Evolutionary conservation across 306 rosid species (phyloP), one percentile per base, ranked within the genome.

Genomic region (Rosa rugosa): DNA sequence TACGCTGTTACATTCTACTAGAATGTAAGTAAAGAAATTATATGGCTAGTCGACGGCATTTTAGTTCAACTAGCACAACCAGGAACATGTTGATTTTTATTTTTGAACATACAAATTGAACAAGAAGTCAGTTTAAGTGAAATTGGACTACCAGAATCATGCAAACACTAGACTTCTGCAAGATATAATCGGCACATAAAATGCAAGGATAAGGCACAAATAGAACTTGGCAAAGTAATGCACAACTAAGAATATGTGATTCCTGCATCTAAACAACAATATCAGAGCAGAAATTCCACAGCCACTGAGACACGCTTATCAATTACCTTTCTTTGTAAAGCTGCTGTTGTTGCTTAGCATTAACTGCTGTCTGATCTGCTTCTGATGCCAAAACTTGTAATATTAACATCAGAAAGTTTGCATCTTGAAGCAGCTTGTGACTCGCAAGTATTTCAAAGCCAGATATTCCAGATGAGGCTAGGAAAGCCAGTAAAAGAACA

Each of bases 401-500:
- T 81, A 91, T 92, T 86, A 89, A 75, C 86, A 86, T 67, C 4
- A 94, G 91, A 83, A 91, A 91, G 85, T 81, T 88, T 82, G 83
- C 83, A 53, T 80, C 88, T 76, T 66, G 71, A 79, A 82, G 53
- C 22, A 91, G 88, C 83, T 79, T 87, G 81, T 80, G 87, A 78
- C 79, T 78, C 56, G 82, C 82, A 62, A 92, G 78, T 75, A 91
- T 91, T 75, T 94, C 97, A 74, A 92, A 92, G 62, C 99, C 97
- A 73, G 84, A 82, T 77, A 85, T 85, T 77, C 97, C 97, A 6
- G 99, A 92, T 3, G 97, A 94, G 62, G 97, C 86, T 1, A 94
- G 86, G 90, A 94, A 92, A 69, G 99, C 93, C 80, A 94, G 87
- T 86, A 91, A 86, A 75, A 87, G 88, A 87, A 92, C 53, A 40